Conservation (phyloP, 768 basidiomycete species). For the Pleurotus citrinopileatus region DNA sequence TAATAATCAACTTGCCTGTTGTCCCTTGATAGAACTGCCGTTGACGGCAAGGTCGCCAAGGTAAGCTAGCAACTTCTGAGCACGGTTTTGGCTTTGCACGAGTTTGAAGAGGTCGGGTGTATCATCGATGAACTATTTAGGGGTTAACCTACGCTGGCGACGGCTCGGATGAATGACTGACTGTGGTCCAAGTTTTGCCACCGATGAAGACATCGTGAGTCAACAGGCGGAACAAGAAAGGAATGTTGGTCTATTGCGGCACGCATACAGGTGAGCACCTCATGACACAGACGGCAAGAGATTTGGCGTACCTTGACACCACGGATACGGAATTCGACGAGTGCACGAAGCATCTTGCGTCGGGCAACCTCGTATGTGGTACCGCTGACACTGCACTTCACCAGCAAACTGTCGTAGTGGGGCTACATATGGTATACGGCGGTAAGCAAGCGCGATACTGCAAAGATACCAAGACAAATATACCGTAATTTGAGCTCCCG, state of each 20-base stretch:
- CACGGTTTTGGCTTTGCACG: slow-evolving; percentile 96
- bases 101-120: slow-evolving; percentile 99
- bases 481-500: slow-evolving; percentile 98
- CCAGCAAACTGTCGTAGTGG: slow-evolving; percentile 96
- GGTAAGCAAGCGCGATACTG: too few species aligned
- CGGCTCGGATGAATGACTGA: slow-evolving; percentile 26
- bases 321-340: slow-evolving; percentile 99
- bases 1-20: slow-evolving; percentile 42
- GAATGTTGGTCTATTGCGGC: slow-evolving; percentile 84
- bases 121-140: slow-evolving; percentile 91
- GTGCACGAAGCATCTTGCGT: slow-evolving; percentile 97
- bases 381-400: slow-evolving; percentile 94
- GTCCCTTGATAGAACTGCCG: slow-evolving; percentile 96
- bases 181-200: slow-evolving; percentile 98
- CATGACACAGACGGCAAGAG: not conserved
- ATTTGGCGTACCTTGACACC: slow-evolving; percentile 89
- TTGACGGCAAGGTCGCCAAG: slow-evolving; percentile 98
- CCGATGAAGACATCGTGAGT: slow-evolving; percentile 96
- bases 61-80: slow-evolving; percentile 95
- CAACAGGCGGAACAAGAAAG: slow-evolving; percentile 96
- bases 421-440: slow-evolving; percentile 49
- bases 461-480: slow-evolving; percentile 19
- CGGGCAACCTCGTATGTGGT: slow-evolving; percentile 99
- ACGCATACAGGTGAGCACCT: not conserved
- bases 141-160: not conserved